Evolutionary conservation across 2,329 filamentous ascomycete genomes (phyloP).

Genomic region (Penicillium sp.): DNA sequence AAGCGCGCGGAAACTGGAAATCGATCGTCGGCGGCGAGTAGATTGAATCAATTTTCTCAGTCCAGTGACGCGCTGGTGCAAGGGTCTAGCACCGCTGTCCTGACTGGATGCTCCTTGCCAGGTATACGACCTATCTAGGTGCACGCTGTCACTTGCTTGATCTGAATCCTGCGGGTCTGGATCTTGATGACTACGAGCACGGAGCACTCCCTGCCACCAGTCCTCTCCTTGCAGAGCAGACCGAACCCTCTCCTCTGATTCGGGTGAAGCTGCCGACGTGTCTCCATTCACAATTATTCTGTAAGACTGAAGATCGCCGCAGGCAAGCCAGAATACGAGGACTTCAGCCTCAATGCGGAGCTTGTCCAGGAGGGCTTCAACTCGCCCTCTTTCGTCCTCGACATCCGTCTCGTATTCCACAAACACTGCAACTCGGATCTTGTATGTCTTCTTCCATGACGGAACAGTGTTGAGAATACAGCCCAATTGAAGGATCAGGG

Average conservation of each 20-base stretch:
- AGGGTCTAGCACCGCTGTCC: constrained; percentile 48
- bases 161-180: constrained; percentile 16
- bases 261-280: constrained; percentile 50
- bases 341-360: constrained; percentile 79
- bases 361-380: constrained; percentile 75
- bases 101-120: constrained; percentile 59
- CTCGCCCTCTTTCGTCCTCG: constrained; percentile 72
- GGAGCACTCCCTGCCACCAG: constrained; percentile 70
- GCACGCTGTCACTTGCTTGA: constrained; percentile 18
- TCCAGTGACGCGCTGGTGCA: constrained; percentile 56
- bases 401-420: constrained; percentile 87
- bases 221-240: constrained; percentile 69
- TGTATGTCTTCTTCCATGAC: constrained; percentile 74
- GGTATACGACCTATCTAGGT: constrained; percentile 45
- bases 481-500: constrained; percentile 81
- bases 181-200: constrained; percentile 18
- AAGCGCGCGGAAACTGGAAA: constrained; percentile 52
- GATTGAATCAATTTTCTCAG: constrained; percentile 64
- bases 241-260: constrained; percentile 64
- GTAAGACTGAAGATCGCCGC: constrained; percentile 71
- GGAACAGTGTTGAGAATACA: constrained; percentile 82
- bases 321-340: constrained; percentile 78
- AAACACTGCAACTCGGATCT: constrained; percentile 77
- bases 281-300: constrained; percentile 76
- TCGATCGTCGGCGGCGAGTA: constrained; percentile 55